Evolutionary conservation across 306 rosid species (phyloP).

Genomic region (Vigna unguiculata): DNA sequence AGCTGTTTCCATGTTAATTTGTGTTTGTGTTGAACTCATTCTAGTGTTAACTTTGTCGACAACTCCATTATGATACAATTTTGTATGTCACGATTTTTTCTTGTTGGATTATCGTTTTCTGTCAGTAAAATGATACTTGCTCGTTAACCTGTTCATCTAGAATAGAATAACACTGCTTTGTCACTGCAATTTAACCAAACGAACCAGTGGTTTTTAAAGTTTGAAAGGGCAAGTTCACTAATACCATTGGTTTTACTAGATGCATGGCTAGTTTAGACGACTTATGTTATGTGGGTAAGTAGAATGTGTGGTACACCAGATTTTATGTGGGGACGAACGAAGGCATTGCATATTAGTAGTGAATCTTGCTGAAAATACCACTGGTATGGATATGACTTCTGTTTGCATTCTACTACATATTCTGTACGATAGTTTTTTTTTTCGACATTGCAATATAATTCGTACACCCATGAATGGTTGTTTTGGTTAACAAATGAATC

Average conservation of each 20-base stretch:
- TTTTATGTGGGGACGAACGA: not conserved
- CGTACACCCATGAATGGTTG: too few species aligned
- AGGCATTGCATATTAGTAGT: not conserved
- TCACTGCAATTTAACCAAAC: not conserved
- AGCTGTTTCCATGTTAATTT: slow-evolving; percentile 35
- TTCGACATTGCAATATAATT: too few species aligned
- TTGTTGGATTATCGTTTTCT: slow-evolving; percentile 17
- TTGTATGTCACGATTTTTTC: slow-evolving; percentile 38
- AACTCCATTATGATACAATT: slow-evolving; percentile 49
- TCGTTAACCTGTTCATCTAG: not conserved
- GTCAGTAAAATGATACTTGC: not conserved
- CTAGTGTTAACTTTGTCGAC: slow-evolving; percentile 46
- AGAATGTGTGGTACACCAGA: not conserved
- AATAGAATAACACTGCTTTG: not conserved
- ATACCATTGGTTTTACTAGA: not conserved
- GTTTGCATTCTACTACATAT: not conserved
- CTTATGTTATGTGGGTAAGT: not conserved
- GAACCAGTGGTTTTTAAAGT: not conserved
- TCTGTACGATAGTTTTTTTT: too few species aligned
- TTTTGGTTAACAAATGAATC: too few species aligned
- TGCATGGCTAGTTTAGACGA: not conserved
- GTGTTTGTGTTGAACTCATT: slow-evolving; percentile 29
- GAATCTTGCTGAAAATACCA: not conserved
- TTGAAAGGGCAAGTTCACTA: not conserved
- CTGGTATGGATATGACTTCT: not conserved